These are phyloP conservation scores for Phylloporus arenicola DNA, from an alignment of 768 basidiomycete species.

Conservation along the genomic window DNA sequence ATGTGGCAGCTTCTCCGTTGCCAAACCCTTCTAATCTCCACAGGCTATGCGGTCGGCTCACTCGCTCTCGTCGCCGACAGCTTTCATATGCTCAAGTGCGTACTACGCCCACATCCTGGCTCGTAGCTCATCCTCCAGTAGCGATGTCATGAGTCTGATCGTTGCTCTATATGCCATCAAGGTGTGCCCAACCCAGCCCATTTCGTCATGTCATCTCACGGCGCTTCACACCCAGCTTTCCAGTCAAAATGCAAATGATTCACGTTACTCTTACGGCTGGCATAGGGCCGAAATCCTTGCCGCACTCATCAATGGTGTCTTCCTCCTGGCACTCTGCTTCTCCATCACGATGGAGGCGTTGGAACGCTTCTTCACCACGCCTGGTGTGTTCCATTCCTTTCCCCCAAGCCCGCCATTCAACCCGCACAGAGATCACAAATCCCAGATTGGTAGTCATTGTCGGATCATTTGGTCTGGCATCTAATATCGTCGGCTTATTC, in stretches of 20 bases:
- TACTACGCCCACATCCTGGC: conserved; percentile 5
- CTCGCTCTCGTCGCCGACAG: conserved; percentile 94
- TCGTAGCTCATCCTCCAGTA: conserved; percentile 31
- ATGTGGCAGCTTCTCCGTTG: conserved; percentile 20
- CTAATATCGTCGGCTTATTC: conserved; percentile 90
- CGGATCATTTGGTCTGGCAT: conserved; percentile 81
- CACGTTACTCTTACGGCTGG: conserved; percentile 97
- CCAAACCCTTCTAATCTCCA: conserved; percentile 8
- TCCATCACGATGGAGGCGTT: conserved; percentile 92
- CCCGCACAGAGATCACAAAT: conserved; percentile 71
- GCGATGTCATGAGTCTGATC: conserved; percentile 93
- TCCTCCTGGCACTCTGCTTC: conserved; percentile 94
- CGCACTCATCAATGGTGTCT: conserved; percentile 93
- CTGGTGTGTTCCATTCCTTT: conserved; percentile 43
- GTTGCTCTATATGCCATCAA: conserved; percentile 96
- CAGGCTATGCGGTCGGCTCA: conserved; percentile 94
- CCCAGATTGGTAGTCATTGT: conserved; percentile 87
- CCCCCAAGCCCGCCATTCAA: conserved; percentile 4
- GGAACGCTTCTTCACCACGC: conserved; percentile 80
- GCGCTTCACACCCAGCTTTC: conserved; percentile 49
- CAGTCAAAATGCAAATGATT: conserved; percentile 49
- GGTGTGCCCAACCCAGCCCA: conserved; percentile 30
- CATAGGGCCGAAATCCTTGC: conserved; percentile 96
- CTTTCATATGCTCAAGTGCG: conserved; percentile 98
- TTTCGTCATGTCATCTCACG: conserved; percentile 7